phyloP scores from a whole-genome alignment of 179 eudicot species.

The Silene vulgaris region DNA sequence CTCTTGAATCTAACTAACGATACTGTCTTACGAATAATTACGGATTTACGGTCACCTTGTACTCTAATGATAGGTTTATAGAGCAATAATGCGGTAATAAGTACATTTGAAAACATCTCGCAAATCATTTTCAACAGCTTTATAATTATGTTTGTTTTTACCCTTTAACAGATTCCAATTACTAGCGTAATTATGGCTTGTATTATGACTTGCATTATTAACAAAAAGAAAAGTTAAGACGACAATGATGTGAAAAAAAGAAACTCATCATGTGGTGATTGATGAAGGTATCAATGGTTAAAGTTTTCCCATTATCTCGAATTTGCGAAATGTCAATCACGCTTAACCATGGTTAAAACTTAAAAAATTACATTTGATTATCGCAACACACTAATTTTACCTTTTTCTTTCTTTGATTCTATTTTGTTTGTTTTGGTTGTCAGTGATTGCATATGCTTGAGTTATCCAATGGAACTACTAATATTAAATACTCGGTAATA shows the following conservation, averaged over 20 bases:
- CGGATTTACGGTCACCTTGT: too few species aligned
- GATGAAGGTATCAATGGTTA: slow-evolving; percentile 8
- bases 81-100: neutral
- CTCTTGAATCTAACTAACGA: too few species aligned
- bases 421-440: slow-evolving; percentile 13
- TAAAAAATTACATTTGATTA: neutral
- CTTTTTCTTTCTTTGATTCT: neutral
- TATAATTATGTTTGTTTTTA: neutral
- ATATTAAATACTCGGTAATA: too few species aligned
- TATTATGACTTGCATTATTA: slow-evolving; percentile 20
- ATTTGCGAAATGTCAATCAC: slow-evolving; percentile 5
- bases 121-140: neutral
- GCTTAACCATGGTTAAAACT: slow-evolving; percentile 12
- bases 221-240: slow-evolving; percentile 17
- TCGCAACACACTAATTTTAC: neutral
- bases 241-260: slow-evolving; percentile 16
- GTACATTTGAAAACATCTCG: neutral
- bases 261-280: slow-evolving; percentile 20
- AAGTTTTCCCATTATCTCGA: slow-evolving; percentile 3
- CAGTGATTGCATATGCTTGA: slow-evolving; percentile 4
- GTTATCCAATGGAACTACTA: neutral
- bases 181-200: slow-evolving; percentile 8
- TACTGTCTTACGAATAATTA: too few species aligned
- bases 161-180: slow-evolving; percentile 3
- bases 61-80: too few species aligned